Conservation (phyloP, 345 rosid genomes). For the Citrus unshiu region DNA sequence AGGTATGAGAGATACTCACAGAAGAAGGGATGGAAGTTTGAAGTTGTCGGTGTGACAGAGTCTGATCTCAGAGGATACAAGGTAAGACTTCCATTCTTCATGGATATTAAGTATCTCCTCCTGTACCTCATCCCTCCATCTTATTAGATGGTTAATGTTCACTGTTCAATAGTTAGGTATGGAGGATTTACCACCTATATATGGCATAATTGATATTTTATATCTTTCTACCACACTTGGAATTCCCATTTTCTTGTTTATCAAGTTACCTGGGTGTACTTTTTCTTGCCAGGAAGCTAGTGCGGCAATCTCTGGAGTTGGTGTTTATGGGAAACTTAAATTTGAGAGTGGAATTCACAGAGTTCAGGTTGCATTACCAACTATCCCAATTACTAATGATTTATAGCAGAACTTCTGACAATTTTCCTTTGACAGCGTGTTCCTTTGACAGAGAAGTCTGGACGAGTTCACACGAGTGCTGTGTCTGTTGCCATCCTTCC, state of each 20-base stretch:
- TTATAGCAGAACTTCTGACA: conserved; percentile 14
- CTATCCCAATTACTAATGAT: not conserved
- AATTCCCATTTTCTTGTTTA: conserved; percentile 9
- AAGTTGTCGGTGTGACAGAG: conserved; percentile 68
- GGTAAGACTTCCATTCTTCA: conserved; percentile 30
- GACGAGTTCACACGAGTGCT: conserved; percentile 89
- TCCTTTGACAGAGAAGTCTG: conserved; percentile 92
- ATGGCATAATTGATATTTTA: not conserved
- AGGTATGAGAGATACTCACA: conserved; percentile 96
- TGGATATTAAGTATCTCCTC: not conserved
- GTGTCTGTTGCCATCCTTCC: conserved; percentile 98
- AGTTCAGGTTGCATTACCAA: conserved; percentile 63
- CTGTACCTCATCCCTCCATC: not conserved
- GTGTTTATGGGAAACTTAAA: conserved; percentile 88
- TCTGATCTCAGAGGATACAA: conserved; percentile 91
- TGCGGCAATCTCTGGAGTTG: conserved; percentile 81
- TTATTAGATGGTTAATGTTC: not conserved
- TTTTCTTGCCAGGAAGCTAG: conserved; percentile 74
- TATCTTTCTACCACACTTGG: not conserved
- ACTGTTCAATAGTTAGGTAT: not conserved
- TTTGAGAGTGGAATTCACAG: conserved; percentile 99
- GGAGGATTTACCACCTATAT: not conserved
- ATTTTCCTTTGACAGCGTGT: conserved; percentile 69
- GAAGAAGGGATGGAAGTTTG: conserved; percentile 88
- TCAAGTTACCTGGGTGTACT: conserved; percentile 15